A percentile compares a stretch with the other conserved stretches of the same genome.
Evolutionary conservation across 176 grass and related monocot genomes (phyloP).

Genomic region (Saccharum spontaneum): DNA sequence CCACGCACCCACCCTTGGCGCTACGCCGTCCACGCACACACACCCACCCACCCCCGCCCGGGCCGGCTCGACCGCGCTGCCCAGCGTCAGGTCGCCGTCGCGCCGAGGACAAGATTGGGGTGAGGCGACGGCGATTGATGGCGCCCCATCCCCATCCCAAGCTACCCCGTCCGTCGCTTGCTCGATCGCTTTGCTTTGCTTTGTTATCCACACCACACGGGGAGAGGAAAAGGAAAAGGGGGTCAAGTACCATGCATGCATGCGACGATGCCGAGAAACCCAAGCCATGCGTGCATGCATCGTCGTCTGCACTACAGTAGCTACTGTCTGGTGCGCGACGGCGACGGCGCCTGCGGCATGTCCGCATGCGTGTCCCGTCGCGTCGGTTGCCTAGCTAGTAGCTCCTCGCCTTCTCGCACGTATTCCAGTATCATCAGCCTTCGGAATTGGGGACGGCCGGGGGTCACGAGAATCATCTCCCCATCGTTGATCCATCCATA

Average conservation of each 20-base stretch:
- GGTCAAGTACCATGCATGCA: too few relatives aligned
- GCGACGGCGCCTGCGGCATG: not conserved
- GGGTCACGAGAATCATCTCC: too few relatives aligned
- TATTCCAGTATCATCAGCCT: not conserved
- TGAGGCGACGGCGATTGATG: not conserved
- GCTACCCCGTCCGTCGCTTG: too few relatives aligned
- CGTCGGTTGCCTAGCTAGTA: too few relatives aligned
- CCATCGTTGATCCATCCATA: too few relatives aligned
- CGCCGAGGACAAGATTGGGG: constrained; percentile 3
- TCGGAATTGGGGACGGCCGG: too few relatives aligned
- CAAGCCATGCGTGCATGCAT: not conserved
- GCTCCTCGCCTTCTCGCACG: not conserved
- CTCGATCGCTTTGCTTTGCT: too few relatives aligned
- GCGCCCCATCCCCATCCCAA: not conserved
- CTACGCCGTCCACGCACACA: not conserved
- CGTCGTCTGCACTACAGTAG: not conserved
- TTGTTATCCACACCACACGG: too few relatives aligned
- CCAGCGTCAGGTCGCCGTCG: not conserved
- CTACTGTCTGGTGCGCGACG: not conserved
- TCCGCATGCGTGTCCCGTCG: not conserved
- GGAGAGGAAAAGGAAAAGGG: too few relatives aligned
- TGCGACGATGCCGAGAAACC: too few relatives aligned
- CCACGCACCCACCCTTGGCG: not conserved
- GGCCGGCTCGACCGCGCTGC: not conserved
- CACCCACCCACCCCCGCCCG: not conserved